Conservation (phyloP, 179 eudicot genomes). For the Spinacia oleracea region DNA sequence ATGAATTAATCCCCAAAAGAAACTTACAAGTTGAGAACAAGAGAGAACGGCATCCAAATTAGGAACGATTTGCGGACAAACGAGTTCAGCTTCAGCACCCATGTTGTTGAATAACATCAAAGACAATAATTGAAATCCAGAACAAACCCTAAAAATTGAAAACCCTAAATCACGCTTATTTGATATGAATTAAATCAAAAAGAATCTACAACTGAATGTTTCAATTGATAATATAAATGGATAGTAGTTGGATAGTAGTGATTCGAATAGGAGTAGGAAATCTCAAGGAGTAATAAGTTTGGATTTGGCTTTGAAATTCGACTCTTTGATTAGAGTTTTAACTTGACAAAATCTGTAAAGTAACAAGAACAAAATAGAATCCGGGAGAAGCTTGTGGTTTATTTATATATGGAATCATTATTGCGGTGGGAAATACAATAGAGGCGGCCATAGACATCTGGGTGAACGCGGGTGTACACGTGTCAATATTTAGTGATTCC, state of each 20-base stretch:
- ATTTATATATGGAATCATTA: neutral
- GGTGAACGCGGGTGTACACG: constrained; percentile 11
- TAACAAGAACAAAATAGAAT: neutral
- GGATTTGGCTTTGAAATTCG: neutral
- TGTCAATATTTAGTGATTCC: neutral
- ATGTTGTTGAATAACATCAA: constrained; percentile 32
- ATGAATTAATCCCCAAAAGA: neutral
- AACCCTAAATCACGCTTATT: constrained; percentile 3
- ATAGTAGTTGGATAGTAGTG: too few species aligned
- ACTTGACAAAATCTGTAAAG: too few species aligned
- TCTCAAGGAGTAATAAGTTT: neutral
- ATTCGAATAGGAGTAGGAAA: too few species aligned
- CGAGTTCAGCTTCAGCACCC: constrained; percentile 64
- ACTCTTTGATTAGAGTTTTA: too few species aligned
- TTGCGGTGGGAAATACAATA: neutral
- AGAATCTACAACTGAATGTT: too few species aligned
- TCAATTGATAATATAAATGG: too few species aligned
- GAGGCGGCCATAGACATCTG: constrained; percentile 23
- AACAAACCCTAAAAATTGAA: neutral
- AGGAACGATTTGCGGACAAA: constrained; percentile 43
- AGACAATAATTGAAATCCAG: neutral
- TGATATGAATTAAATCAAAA: too few species aligned
- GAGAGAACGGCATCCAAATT: constrained; percentile 46
- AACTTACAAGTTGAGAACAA: constrained; percentile 34
- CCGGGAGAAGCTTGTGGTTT: neutral